Evolutionary conservation across 2,329 filamentous ascomycete genomes (phyloP).

Genomic region (Trichophyton equinum): DNA sequence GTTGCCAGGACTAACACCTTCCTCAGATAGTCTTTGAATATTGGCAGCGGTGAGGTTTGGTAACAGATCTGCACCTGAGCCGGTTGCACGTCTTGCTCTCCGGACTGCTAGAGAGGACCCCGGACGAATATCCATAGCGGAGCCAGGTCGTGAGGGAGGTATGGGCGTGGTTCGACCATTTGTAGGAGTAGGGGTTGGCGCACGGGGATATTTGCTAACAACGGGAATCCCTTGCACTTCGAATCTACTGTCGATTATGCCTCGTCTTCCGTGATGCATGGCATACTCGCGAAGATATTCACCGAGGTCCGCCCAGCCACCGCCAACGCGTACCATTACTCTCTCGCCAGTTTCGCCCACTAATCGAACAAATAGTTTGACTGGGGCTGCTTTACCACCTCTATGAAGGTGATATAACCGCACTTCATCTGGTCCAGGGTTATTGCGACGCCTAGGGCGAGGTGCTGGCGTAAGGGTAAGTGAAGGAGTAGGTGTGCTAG

Average conservation of each 20-base stretch:
- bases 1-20: slow-evolving; percentile 16
- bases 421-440: slow-evolving; percentile 39
- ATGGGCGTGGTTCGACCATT: slow-evolving; percentile 23
- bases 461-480: slow-evolving; percentile 54
- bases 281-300: slow-evolving; percentile 93
- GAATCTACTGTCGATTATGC: slow-evolving; percentile 43
- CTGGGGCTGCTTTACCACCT: slow-evolving; percentile 69
- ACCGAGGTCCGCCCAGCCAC: slow-evolving; percentile 93
- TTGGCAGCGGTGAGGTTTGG: slow-evolving; percentile 20
- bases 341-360: slow-evolving; percentile 83
- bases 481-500: slow-evolving; percentile 51
- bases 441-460: slow-evolving; percentile 21
- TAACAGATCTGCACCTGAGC: slow-evolving; percentile 20
- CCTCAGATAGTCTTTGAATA: slow-evolving; percentile 19
- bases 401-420: slow-evolving; percentile 86
- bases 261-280: slow-evolving; percentile 71
- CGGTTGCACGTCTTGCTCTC: slow-evolving; percentile 28
- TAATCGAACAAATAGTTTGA: slow-evolving; percentile 86
- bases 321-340: slow-evolving; percentile 95
- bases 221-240: slow-evolving; percentile 39
- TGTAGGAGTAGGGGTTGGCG: slow-evolving; percentile 4
- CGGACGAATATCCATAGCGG: slow-evolving; percentile 26
- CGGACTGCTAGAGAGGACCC: slow-evolving; percentile 29
- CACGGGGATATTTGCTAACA: slow-evolving; percentile 11
- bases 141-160: slow-evolving; percentile 23